A percentile compares a stretch with the other conserved stretches of the same genome.
These are phyloP conservation scores for Komagataella pastoris DNA, from an alignment of 805 yeast genomes.

Conservation along the genomic window DNA sequence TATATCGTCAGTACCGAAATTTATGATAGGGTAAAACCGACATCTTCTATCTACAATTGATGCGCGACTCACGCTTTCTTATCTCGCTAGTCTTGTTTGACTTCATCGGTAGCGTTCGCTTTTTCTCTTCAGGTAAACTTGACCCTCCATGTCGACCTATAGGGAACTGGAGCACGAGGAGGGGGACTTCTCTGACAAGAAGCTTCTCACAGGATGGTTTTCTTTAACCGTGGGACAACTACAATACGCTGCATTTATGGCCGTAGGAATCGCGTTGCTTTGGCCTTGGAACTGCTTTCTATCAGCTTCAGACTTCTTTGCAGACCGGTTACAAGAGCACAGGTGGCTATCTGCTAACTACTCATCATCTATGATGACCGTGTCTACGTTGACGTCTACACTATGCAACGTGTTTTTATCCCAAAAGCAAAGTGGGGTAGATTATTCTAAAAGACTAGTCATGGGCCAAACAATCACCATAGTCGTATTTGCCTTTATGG, in stretches of 20 bases:
- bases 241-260: conserved; percentile 46
- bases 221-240: conserved; percentile 10
- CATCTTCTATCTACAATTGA: neutral
- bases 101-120: neutral
- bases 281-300: conserved; percentile 98
- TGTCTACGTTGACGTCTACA: conserved; percentile 60
- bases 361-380: conserved; percentile 80
- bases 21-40: neutral
- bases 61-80: neutral
- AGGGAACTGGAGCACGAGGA: neutral
- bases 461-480: conserved; percentile 50
- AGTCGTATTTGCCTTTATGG: conserved; percentile 42
- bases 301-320: conserved; percentile 74
- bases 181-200: neutral
- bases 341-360: conserved; percentile 43
- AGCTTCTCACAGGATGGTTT: neutral
- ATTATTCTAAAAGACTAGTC: conserved; percentile 42
- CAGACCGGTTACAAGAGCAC: conserved; percentile 38
- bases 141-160: neutral
- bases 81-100: neutral
- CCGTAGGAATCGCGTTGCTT: conserved; percentile 64
- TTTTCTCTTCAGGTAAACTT: neutral
- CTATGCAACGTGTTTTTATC: conserved; percentile 48
- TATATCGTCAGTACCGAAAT: neutral
- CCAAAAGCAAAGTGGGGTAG: conserved; percentile 45